phyloP scores from a whole-genome alignment of 805 yeast species.

The Wickerhamiella shivajii region DNA sequence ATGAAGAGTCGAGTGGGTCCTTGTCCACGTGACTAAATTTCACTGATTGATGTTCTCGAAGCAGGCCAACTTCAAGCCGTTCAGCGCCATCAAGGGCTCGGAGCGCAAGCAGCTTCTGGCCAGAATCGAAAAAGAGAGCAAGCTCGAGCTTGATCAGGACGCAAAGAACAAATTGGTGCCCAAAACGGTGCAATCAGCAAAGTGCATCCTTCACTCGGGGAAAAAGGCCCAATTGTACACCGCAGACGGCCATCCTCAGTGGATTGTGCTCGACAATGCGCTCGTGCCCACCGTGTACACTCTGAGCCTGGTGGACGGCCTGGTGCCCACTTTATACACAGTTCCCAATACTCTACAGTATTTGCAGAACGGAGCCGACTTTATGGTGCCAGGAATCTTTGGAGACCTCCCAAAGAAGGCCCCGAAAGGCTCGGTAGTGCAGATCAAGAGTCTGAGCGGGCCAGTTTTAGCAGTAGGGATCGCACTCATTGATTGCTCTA shows the following conservation, averaged over 20 bases:
- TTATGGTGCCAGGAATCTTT: conserved; percentile 32
- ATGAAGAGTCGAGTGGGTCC: neutral
- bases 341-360: conserved; percentile 59
- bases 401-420: conserved; percentile 41
- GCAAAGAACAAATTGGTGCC: conserved; percentile 31
- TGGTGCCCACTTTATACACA: conserved; percentile 56
- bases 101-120: conserved; percentile 48
- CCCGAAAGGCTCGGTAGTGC: conserved; percentile 47
- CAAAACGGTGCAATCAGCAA: conserved; percentile 43
- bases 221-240: conserved; percentile 50
- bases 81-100: conserved; percentile 67
- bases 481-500: conserved; percentile 28
- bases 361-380: conserved; percentile 59
- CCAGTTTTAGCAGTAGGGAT: conserved; percentile 16
- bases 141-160: conserved; percentile 7
- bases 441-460: conserved; percentile 42
- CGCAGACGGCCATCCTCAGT: conserved; percentile 49
- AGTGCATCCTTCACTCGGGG: conserved; percentile 37
- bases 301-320: conserved; percentile 50
- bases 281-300: conserved; percentile 55
- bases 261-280: conserved; percentile 37
- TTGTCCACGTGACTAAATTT: too few species aligned
- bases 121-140: conserved; percentile 30
- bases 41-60: conserved; percentile 17
- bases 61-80: conserved; percentile 39